Base-by-base conservation (phyloP, 2,329 filamentous ascomycete species). In the Ophiocordyceps camponoti-floridani region DNA sequence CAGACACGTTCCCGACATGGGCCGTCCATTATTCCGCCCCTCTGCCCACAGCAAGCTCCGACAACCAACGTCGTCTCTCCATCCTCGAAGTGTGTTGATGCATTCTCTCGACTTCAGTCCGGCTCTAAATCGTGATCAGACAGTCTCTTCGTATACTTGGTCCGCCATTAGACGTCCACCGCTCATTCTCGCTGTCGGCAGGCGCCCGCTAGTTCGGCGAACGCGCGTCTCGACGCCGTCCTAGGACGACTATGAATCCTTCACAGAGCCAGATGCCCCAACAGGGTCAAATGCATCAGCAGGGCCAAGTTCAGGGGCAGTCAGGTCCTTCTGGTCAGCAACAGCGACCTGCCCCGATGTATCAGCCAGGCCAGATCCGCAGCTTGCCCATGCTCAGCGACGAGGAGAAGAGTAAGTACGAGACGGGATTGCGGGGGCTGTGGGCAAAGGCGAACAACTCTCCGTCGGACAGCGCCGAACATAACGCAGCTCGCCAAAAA, bases 331-430 rank as follows among this genome's bases (percentile, higher is more conserved):
- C 48, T 44, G 51, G 48, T 19, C 53, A 54, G 45, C 53, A 53
- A 46, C 47, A 49, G 23, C 56, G 54, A 9, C 56, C 53, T 10
- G 53, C 57, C 2, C 62, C 64, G 1, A 66, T 73, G 58, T 73
- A 70, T 31, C 62, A 66, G 31, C 71, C 73, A 0, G 64, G 67
- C 33, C 66, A 70, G 44, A 76, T 77, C 56, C 64, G 67, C 31
- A 62, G 49, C 6, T 62, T 77, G 4, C 61, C 61, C 2, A 65
- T 68, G 37, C 61, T 81, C 3, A 69, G 61, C 26, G 62, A 70
- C 1, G 66, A 71, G 1, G 77, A 81, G 46, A 75, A 72, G 51
- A 51, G 52, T 2, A 77, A 76, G 51, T 81, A 79, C 50, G 73
- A 79, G 51, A 58, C 63, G 2, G 76, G 76, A 1, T 60, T 81